Evolutionary conservation across 331 rosid genomes (phyloP), one percentile per base, ranked within the genome.

Genomic region (Quercus lobata): DNA sequence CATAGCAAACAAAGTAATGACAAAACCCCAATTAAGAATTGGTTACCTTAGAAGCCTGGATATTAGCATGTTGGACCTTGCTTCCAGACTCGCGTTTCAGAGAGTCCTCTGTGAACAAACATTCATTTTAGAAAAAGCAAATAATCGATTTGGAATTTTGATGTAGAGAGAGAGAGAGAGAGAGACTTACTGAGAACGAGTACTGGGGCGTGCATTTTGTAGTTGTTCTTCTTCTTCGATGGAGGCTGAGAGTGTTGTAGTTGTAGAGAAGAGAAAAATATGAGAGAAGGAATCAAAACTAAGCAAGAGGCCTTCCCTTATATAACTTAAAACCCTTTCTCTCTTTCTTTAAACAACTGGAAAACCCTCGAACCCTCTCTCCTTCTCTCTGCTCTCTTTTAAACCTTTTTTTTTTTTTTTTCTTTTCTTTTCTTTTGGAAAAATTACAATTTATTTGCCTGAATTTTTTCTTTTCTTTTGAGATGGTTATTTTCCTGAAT

Each of bases 1-100:
- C 24, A 57, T 14, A 10, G 34, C 57, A 8, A 11, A 16, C 15
- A 7, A 32, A 21, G 12, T 2, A 34, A 18, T 5, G 35, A n/a
- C 46, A 41, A 9, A 41, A 41, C 49, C 49, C 49, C 49, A 41
- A 41, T 9, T 37, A 37, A 37, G 44, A 37, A 7, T 8, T 37
- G 44, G 44, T 49, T n/a, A 92, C 98, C 98, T 94, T 92, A 0
- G 98, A 90, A 1, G 98, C 98, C 86, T 94, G 98, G 71, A 94
- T 94, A 79, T 92, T 88, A 76, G 89, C 98, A 90, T 88, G 97
- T 32, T 92, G 97, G 70, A 94, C 98, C 82, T 94, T 94, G 41
- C 81, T 76, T 87, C 98, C 98, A 66, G 97, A 88, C 89, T 94
- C 98, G 5, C 98, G 93, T 85, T 94, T 92, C 79, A 92, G 73